Evolutionary conservation across 306 rosid genomes (phyloP), one percentile per base, ranked within the genome.

Genomic region (Rosa multiflora): DNA sequence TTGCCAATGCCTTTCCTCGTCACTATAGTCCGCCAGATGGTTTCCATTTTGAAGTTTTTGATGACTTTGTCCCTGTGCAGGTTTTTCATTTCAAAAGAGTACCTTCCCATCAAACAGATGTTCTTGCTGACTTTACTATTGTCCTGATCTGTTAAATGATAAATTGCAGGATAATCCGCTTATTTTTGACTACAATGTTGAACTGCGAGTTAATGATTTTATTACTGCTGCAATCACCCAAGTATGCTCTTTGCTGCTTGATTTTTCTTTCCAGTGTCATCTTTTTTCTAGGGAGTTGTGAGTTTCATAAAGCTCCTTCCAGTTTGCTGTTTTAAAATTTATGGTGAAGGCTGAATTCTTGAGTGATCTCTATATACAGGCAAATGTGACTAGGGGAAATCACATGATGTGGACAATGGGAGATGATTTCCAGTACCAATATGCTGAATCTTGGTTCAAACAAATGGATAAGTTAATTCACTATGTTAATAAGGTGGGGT

Each of bases 351-450:
- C 23, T 52, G 68, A 51, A 80, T 78, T 37, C 17, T 70, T 72
- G 77, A 81, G 79, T 56, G 56, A 43, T 69, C 62, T 70, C 40
- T 71, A 17, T 77, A 37, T 76, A 29, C 81, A 94, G 98, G 94
- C 89, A 67, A 94, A 90, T 80, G 90, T 94, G 79, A 94, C 98
- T 1, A 86, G 92, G 88, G 86, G 92, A 26, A 91, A 88, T 77
- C 98, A 94, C 80, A 86, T 94, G 42, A 94, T 94, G 97, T 94
- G 94, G 94, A 94, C 98, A 66, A 94, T 94, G 98, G 98, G 98
- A 56, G 97, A 92, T 83, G 98, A 94, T 88, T 94, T 94, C 76
- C 80, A 51, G 75, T 94, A 94, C 86, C 97, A 92, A 77, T 90
- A 92, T 88, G 98, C 97, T 6, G 98, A 94, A 78, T 75, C 90